phyloP scores from a whole-genome alignment of 768 basidiomycete genomes.

The Psilocybe cyanescens region DNA sequence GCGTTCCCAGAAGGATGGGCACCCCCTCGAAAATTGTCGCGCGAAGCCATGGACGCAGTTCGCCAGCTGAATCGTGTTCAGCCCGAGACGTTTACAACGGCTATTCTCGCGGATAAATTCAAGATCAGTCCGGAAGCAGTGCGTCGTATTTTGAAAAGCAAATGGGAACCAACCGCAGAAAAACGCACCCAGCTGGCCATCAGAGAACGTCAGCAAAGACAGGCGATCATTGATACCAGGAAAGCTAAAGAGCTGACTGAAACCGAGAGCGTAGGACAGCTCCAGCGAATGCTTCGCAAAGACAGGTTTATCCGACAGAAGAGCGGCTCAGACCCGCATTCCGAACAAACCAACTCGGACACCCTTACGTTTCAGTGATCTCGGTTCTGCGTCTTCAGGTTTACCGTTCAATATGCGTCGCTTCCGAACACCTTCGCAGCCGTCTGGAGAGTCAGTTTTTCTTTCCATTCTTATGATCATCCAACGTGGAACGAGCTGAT shows the following conservation, averaged over 20 bases:
- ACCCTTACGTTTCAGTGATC: constrained; percentile 45
- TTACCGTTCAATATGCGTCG: constrained; percentile 10
- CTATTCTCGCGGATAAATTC: constrained; percentile 76
- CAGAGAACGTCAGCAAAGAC: constrained; percentile 50
- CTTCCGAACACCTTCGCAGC: constrained; percentile 20
- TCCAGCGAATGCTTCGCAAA: constrained; percentile 21
- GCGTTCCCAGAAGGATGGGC: constrained; percentile 72
- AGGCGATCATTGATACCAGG: constrained; percentile 38
- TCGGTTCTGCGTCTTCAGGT: constrained; percentile 6
- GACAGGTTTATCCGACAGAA: constrained; percentile 13
- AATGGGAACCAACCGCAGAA: constrained; percentile 65
- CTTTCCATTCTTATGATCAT: not conserved
- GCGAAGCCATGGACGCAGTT: constrained; percentile 84
- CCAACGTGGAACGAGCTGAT: constrained; percentile 9
- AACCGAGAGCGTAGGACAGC: constrained; percentile 19
- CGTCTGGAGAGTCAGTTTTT: constrained; percentile 16
- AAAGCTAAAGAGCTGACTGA: constrained; percentile 41
- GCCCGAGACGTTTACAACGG: constrained; percentile 64
- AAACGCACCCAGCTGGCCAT: constrained; percentile 51
- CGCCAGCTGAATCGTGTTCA: constrained; percentile 68
- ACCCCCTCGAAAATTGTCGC: constrained; percentile 79
- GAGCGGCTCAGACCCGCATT: constrained; percentile 14
- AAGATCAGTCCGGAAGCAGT: constrained; percentile 83
- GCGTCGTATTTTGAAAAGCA: constrained; percentile 76
- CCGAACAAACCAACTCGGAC: constrained; percentile 28